A percentile compares a stretch with the other conserved stretches of the same genome.
These are phyloP conservation scores for Coemansia sp. DNA, from an alignment of 192 early-diverging fungal genomes.

Conservation along the genomic window DNA sequence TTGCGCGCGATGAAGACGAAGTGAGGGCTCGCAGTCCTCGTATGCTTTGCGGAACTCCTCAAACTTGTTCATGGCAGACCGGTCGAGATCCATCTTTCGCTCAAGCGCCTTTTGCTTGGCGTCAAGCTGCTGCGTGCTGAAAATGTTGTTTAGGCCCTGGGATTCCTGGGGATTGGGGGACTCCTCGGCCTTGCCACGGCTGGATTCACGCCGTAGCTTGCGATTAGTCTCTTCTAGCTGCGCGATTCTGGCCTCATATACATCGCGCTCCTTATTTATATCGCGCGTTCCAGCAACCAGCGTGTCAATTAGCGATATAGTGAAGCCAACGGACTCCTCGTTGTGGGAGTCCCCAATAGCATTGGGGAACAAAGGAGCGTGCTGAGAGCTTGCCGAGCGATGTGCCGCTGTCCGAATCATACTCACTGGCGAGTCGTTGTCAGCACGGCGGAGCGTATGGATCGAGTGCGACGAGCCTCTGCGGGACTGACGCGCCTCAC, in stretches of 20 bases:
- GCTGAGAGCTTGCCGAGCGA: slow-evolving; percentile 1
- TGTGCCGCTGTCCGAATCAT: slow-evolving; percentile 14
- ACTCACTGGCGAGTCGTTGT: slow-evolving; percentile 30
- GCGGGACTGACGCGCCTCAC: slow-evolving; percentile 16
- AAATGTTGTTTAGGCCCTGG: slow-evolving; percentile 17
- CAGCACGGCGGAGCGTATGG: slow-evolving; percentile 15
- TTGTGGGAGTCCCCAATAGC: neutral
- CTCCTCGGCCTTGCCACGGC: neutral
- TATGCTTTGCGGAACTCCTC: slow-evolving; percentile 48
- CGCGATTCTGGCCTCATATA: slow-evolving; percentile 21
- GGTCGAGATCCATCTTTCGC: slow-evolving; percentile 21
- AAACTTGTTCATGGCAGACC: slow-evolving; percentile 43
- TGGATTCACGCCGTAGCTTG: slow-evolving; percentile 21
- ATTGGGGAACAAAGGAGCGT: neutral
- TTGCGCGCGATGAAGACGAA: slow-evolving; percentile 41
- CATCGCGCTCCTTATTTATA: slow-evolving; percentile 17
- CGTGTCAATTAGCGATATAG: slow-evolving; percentile 21
- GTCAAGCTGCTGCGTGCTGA: slow-evolving; percentile 20
- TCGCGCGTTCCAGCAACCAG: slow-evolving; percentile 29
- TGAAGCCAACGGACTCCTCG: slow-evolving; percentile 15
- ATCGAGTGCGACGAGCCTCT: slow-evolving; percentile 31
- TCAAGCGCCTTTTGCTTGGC: slow-evolving; percentile 27
- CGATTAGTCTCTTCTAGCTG: slow-evolving; percentile 25
- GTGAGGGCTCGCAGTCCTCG: slow-evolving; percentile 50
- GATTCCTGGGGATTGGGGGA: neutral